Base-by-base conservation (phyloP, 2,329 filamentous ascomycete species). In the Cladosporium sp. region DNA sequence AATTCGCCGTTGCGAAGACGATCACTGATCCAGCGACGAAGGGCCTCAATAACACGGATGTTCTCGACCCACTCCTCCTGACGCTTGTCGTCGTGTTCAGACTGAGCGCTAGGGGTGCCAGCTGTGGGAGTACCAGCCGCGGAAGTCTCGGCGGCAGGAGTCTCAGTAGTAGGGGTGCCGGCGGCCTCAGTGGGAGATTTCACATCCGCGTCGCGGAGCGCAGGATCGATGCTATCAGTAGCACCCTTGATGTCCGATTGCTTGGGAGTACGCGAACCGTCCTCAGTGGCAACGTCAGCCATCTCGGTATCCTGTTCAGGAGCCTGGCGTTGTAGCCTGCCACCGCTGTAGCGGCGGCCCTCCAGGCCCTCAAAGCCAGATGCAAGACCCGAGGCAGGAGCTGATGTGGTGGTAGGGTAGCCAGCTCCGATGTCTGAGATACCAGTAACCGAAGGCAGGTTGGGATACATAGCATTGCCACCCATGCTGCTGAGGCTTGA, bases 381-480 rank as follows among this genome's bases (percentile, higher is more conserved):
- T 32, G 87, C 89, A 15, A 93, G 81, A 20, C 87, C 88, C 13
- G 89, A 85, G 2, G 88, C 79, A 2, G 83, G 82, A 12, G 83
- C 83, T n/a, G 81, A 86, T 36, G 86, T 83, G 3, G 88, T 86
- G 28, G 85, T 80, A 1, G 82, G 80, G 67, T 88, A 90, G 39
- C 75, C 75, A 47, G 74, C 71, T 24, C 77, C 72, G 68, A 82
- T 78, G 58, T 79, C 79, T 54, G 83, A 83, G 70, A 87, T 87
- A 44, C 86, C 82, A 58, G 82, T 85, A 52, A 89, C 86, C 45
- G 88, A 82, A 13, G 84, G 89, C 32, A 94, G 82, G 62, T 79
- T 89, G 17, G 90, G 90, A 73, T 94, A 94, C 75, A 89, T 83
- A 66, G 84, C 82, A 44, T 83, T 83, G 44, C 77, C 77, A 22